Evolutionary conservation across 2,329 filamentous ascomycete genomes (phyloP).

Genomic region (Zymoseptoria tritici): DNA sequence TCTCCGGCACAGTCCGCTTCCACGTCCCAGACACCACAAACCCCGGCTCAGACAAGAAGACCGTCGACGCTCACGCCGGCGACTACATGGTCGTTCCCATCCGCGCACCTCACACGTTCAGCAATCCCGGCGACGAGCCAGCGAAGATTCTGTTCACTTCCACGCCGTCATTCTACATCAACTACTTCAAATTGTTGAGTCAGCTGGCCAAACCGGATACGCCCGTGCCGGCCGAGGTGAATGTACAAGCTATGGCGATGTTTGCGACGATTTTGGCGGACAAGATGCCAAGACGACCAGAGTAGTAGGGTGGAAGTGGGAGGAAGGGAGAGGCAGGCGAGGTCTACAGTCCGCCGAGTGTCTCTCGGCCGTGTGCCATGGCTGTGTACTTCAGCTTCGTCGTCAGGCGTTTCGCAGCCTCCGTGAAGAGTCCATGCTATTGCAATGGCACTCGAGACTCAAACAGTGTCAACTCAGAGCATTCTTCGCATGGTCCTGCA

Average conservation of each 20-base stretch:
- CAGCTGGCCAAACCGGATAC: slow-evolving; percentile 39
- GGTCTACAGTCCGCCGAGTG: slow-evolving; percentile 26
- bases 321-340: slow-evolving; percentile 15
- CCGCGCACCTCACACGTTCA: slow-evolving; percentile 50
- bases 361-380: too few relatives aligned
- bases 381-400: too few relatives aligned
- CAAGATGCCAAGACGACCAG: slow-evolving; percentile 30
- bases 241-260: slow-evolving; percentile 42
- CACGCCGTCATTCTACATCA: slow-evolving; percentile 51
- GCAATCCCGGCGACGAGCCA: slow-evolving; percentile 48
- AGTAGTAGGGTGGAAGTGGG: slow-evolving; percentile 12
- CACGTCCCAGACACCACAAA: slow-evolving; percentile 34
- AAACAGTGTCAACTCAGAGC: too few relatives aligned
- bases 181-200: slow-evolving; percentile 49
- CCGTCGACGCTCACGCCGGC: slow-evolving; percentile 43
- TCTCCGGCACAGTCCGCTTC: slow-evolving; percentile 46
- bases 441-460: too few relatives aligned
- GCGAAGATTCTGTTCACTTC: slow-evolving; percentile 51
- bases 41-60: slow-evolving; percentile 28
- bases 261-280: slow-evolving; percentile 44
- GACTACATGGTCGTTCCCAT: slow-evolving; percentile 51
- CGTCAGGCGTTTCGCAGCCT: too few relatives aligned
- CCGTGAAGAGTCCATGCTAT: too few relatives aligned
- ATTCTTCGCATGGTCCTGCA: too few relatives aligned
- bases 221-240: slow-evolving; percentile 43